Evolutionary conservation across 148 eudicot genomes (phyloP).

Genomic region (Chenopodium formosanum): DNA sequence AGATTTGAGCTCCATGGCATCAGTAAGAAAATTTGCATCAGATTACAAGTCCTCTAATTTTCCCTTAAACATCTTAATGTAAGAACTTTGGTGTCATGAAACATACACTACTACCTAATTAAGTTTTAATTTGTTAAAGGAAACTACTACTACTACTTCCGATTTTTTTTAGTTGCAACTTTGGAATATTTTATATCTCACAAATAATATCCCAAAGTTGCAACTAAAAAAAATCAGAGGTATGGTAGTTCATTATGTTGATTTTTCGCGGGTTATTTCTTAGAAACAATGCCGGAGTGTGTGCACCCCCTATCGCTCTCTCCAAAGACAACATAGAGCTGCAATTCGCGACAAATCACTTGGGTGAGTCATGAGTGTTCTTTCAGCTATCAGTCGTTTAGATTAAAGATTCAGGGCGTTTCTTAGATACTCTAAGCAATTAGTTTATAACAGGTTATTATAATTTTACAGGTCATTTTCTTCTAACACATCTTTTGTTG

Average conservation of each 20-base stretch:
- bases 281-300: constrained; percentile 91
- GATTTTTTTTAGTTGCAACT: no score
- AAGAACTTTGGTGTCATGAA: constrained; percentile 21
- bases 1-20: constrained; percentile 74
- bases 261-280: background rate
- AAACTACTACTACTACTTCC: no score
- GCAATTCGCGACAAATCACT: constrained; percentile 85
- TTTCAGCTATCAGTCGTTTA: background rate
- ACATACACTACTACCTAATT: background rate
- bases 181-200: no score
- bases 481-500: no score
- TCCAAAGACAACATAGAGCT: constrained; percentile 82
- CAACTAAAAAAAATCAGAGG: no score
- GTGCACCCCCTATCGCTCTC: constrained; percentile 78
- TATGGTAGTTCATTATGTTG: no score
- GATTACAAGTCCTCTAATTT: constrained; percentile 49
- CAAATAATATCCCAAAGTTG: no score
- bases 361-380: constrained; percentile 41
- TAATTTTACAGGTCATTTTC: no score
- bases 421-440: no score
- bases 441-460: no score
- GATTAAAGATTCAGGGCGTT: no score
- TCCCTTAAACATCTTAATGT: constrained; percentile 75
- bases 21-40: constrained; percentile 67
- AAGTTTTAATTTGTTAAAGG: no score